Percentiles rank a stretch among this genome's conserved stretches.
Conservation (phyloP, 495 filamentous ascomycete species). For the Astrothelium subdiscretum region DNA sequence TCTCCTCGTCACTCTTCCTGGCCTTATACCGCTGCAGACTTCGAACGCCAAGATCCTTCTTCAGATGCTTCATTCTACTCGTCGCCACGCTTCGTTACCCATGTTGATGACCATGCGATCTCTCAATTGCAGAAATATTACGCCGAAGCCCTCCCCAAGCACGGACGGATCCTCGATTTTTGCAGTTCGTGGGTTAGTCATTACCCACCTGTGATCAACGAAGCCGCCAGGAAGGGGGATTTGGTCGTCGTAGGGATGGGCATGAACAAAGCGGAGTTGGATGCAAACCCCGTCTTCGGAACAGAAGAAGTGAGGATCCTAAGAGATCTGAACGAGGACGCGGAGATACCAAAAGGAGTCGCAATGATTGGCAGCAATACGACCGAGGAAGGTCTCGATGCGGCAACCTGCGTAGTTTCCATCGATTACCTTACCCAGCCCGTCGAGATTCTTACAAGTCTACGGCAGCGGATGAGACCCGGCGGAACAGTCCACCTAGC, state of each 20-base stretch:
- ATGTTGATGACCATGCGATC: constrained; percentile 38
- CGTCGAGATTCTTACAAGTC: constrained; percentile 24
- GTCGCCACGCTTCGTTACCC: constrained; percentile 34
- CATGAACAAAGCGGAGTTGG: constrained; percentile 32
- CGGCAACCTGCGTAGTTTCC: constrained; percentile 32
- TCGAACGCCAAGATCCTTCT: constrained; percentile 27
- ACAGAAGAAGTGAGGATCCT: constrained; percentile 10
- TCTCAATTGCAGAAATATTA: constrained; percentile 29
- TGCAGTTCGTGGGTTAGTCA: constrained; percentile 36
- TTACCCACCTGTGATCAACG: constrained; percentile 24
- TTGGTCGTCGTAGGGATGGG: constrained; percentile 39
- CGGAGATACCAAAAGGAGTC: constrained; percentile 16
- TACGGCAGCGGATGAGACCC: constrained; percentile 18
- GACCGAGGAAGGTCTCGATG: constrained; percentile 18
- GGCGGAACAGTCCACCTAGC: constrained; percentile 34
- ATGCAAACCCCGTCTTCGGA: constrained; percentile 27
- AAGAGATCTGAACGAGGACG: constrained; percentile 29
- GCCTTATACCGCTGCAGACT: constrained; percentile 27
- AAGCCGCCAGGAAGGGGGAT: constrained; percentile 34
- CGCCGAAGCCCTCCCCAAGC: constrained; percentile 15
- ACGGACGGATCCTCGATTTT: constrained; percentile 31
- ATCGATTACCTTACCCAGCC: constrained; percentile 36
- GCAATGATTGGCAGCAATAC: constrained; percentile 1
- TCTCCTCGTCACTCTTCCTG: constrained; percentile 17
- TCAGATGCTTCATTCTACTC: constrained; percentile 32